Percentiles rank a stretch among this genome's conserved stretches.
phyloP scores from a whole-genome alignment of 352 stramenopile genomes.

The Pythium periplocum region DNA sequence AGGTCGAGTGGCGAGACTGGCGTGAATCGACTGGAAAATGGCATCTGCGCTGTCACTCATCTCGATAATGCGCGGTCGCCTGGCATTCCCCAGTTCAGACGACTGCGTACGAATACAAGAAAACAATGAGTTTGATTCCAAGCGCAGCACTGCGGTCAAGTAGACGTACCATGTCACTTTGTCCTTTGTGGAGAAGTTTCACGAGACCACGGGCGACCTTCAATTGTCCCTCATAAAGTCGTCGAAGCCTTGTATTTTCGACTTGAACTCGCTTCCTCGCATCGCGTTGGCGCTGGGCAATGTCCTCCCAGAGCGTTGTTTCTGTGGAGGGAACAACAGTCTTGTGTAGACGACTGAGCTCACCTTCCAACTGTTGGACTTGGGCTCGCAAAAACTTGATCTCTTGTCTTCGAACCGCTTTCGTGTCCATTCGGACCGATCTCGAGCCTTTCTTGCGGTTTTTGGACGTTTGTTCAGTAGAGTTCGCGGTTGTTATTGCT shows the following conservation, averaged over 20 bases:
- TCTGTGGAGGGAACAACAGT: neutral
- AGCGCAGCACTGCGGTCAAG: too few relatives aligned
- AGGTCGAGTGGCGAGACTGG: too few relatives aligned
- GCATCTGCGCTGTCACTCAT: too few relatives aligned
- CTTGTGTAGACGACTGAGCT: slow-evolving; percentile 14
- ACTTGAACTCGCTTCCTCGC: slow-evolving; percentile 27
- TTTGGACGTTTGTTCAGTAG: too few relatives aligned
- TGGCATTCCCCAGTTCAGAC: too few relatives aligned
- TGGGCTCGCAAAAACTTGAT: slow-evolving; percentile 22
- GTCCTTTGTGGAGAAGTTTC: slow-evolving; percentile 23
- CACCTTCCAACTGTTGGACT: slow-evolving; percentile 21
- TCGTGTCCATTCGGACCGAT: too few relatives aligned
- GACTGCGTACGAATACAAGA: too few relatives aligned
- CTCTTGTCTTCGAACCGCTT: slow-evolving; percentile 7
- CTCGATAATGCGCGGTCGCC: too few relatives aligned
- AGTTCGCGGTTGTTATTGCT: too few relatives aligned
- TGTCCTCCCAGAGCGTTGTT: slow-evolving; percentile 22
- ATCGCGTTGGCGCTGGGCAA: slow-evolving; percentile 28
- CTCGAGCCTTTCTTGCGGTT: too few relatives aligned
- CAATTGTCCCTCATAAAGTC: slow-evolving; percentile 22
- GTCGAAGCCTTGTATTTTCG: slow-evolving; percentile 28
- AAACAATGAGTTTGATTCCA: too few relatives aligned
- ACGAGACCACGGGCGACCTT: slow-evolving; percentile 23
- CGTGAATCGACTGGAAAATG: too few relatives aligned
- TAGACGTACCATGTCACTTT: neutral